Conservation (phyloP, 495 filamentous ascomycete species). For the Penicillium chermesinum region DNA sequence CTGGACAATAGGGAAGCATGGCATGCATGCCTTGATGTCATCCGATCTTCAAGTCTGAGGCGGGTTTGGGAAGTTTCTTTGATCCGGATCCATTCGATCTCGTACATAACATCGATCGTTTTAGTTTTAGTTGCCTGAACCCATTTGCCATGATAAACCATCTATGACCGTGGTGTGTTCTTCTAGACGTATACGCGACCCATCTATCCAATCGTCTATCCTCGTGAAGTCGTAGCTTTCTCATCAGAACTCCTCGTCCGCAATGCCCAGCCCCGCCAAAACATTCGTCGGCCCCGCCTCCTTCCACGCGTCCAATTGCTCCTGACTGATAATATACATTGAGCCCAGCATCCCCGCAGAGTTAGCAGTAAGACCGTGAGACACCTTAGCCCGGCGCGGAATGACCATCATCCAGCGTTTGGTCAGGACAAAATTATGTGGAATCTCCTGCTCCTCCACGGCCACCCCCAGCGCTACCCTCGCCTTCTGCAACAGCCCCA, state of each 20-base stretch:
- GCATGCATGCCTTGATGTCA: neutral
- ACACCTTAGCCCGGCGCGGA: constrained; percentile 21
- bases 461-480: constrained; percentile 10
- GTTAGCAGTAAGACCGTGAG: constrained; percentile 28
- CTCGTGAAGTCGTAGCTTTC: neutral
- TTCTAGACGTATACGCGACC: too few species aligned
- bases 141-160: neutral
- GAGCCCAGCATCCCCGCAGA: constrained; percentile 38
- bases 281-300: constrained; percentile 17
- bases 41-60: neutral
- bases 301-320: constrained; percentile 29
- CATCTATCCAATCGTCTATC: neutral
- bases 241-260: neutral
- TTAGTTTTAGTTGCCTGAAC: neutral
- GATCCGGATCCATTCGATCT: too few species aligned
- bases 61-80: neutral
- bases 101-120: neutral
- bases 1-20: constrained; percentile 1
- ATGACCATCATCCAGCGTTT: constrained; percentile 37
- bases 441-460: constrained; percentile 6
- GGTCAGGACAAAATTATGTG: constrained; percentile 40
- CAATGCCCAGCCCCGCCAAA: constrained; percentile 19
- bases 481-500: constrained; percentile 18
- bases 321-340: constrained; percentile 27
- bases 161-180: neutral